These are phyloP conservation scores for Scytalidium sp. DNA, from an alignment of 2,329 filamentous ascomycete genomes.

Conservation along the genomic window DNA sequence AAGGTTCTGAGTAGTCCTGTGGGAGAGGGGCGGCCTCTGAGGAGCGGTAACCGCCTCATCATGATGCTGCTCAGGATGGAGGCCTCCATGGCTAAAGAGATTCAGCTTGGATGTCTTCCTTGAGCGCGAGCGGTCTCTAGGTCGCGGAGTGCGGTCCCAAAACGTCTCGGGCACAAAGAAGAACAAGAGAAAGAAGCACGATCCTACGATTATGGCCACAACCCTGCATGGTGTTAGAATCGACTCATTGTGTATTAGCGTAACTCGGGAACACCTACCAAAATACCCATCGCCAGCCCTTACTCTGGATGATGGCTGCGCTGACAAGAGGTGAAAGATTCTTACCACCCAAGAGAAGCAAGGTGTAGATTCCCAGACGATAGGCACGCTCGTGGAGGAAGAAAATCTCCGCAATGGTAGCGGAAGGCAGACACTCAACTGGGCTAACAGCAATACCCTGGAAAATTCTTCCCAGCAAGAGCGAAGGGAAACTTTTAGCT, in stretches of 20 bases:
- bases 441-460: conserved; percentile 86
- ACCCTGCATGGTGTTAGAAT: conserved; percentile 50
- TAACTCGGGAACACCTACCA: conserved; percentile 51
- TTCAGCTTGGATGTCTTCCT: background rate
- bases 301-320: conserved; percentile 73
- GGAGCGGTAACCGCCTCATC: background rate
- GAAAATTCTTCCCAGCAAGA: conserved; percentile 79
- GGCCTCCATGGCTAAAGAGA: background rate
- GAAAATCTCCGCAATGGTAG: conserved; percentile 94
- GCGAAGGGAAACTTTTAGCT: conserved; percentile 76
- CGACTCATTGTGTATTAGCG: background rate
- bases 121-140: conserved; percentile 9
- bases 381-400: conserved; percentile 93
- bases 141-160: conserved; percentile 79
- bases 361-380: conserved; percentile 87
- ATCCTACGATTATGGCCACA: conserved; percentile 74
- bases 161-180: conserved; percentile 94
- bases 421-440: conserved; percentile 88
- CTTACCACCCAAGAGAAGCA: conserved; percentile 85
- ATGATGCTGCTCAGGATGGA: background rate
- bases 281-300: conserved; percentile 89
- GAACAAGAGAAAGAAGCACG: conserved; percentile 71
- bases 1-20: conserved; percentile 20
- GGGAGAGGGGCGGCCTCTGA: background rate
- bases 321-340: conserved; percentile 86